These are phyloP conservation scores for Arabis alpina DNA, from an alignment of 345 rosid genomes.

Conservation along the genomic window DNA sequence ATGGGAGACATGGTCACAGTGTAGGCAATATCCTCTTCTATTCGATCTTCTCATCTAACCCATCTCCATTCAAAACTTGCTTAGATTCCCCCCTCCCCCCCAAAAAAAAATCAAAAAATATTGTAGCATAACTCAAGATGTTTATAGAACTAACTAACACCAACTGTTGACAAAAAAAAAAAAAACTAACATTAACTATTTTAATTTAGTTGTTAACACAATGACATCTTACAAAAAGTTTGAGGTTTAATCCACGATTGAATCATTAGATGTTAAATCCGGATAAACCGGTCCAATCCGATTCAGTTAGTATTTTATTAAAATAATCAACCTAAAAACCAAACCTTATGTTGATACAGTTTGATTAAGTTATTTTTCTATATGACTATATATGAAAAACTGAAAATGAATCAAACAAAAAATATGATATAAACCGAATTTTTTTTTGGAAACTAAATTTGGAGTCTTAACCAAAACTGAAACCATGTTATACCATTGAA, in stretches of 20 bases:
- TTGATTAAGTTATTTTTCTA: too few relatives aligned
- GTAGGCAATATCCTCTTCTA: conserved; percentile 72
- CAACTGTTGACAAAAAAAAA: not conserved
- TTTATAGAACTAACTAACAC: not conserved
- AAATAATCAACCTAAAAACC: too few relatives aligned
- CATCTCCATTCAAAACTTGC: conserved; percentile 36
- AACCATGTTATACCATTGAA: too few relatives aligned
- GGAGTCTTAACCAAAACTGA: too few relatives aligned
- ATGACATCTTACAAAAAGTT: not conserved
- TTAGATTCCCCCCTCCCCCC: conserved; percentile 10
- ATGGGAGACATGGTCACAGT: conserved; percentile 72
- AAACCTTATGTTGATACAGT: too few relatives aligned
- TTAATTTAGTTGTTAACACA: not conserved
- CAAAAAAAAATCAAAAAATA: not conserved
- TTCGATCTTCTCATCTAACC: conserved; percentile 48
- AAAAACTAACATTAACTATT: not conserved
- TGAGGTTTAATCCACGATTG: not conserved
- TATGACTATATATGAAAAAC: too few relatives aligned
- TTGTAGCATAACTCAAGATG: not conserved
- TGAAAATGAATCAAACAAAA: too few relatives aligned
- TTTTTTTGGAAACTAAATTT: too few relatives aligned
- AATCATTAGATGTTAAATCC: too few relatives aligned
- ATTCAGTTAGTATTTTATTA: too few relatives aligned
- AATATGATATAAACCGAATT: too few relatives aligned
- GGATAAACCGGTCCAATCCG: too few relatives aligned